Evolutionary conservation across 345 rosid species (phyloP).

Genomic region (Trapa bicornis): DNA sequence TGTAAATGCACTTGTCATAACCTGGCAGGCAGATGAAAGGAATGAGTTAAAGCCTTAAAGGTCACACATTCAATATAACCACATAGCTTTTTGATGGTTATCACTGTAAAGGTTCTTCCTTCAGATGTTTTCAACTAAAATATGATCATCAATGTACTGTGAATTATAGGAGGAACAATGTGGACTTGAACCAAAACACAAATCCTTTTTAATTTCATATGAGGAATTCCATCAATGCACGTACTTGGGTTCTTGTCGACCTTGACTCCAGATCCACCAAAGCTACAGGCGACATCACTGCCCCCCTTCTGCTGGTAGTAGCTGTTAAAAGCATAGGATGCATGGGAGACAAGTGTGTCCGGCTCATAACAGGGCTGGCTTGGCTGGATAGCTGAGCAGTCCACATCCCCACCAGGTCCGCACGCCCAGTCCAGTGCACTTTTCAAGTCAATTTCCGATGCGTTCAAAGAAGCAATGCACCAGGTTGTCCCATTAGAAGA

Average conservation of each 20-base stretch:
- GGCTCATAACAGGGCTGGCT: constrained; percentile 97
- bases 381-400: constrained; percentile 85
- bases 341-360: constrained; percentile 77
- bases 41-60: background rate
- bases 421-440: constrained; percentile 91
- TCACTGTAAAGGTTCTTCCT: background rate
- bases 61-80: background rate
- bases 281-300: constrained; percentile 67
- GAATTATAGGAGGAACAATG: background rate
- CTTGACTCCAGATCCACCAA: constrained; percentile 70
- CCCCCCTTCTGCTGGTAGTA: constrained; percentile 89
- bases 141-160: background rate
- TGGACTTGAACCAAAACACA: no score
- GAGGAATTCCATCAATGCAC: constrained; percentile 8
- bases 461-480: constrained; percentile 85
- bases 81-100: background rate
- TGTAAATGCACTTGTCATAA: constrained; percentile 27
- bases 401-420: constrained; percentile 70
- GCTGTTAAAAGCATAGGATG: constrained; percentile 78
- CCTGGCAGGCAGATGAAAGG: constrained; percentile 13
- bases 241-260: constrained; percentile 93
- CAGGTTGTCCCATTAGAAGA: constrained; percentile 51
- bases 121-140: background rate
- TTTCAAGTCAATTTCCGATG: constrained; percentile 50
- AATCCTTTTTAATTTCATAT: no score